Base-by-base conservation (phyloP, 2,329 filamentous ascomycete genomes). In the Fusarium albidum region DNA sequence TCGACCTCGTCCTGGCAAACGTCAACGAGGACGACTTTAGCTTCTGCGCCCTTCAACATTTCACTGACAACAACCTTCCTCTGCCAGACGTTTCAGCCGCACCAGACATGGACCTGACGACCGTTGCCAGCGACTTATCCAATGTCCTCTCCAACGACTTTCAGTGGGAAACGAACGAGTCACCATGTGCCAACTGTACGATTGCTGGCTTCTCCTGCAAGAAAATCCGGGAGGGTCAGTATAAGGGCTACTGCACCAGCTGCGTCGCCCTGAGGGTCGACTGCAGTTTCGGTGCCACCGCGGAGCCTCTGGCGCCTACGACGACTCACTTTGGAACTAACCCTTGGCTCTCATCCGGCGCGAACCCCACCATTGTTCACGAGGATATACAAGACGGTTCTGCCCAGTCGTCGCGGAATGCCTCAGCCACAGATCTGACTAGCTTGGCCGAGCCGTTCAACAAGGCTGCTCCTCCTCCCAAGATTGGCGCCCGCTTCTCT, bases 401-500 rank as follows among this genome's bases (percentile, higher is more conserved):
- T 32, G 55, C 59, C 3, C 59, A 57, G 41, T 65, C 68, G 3
- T 60, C 61, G 5, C 59, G 62, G 15, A 69, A 63, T 21, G 57
- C 64, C 5, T 68, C 69, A 9, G 56, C 57, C 26, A 49, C 65
- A 4, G 72, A 72, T 35, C 39, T 73, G n/a, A 51, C 65, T 26
- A 67, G 62, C 18, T 21, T 68, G 34, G 63, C 63, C 10, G 66
- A 64, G 42, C 55, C 49, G n/a, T 38, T 63, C 47, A 42, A 63
- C 29, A 71, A 71, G 32, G 65, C 67, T 5, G 64, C 62, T 3
- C 62, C 69, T 35, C 73, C 65, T 46, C 79, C 87, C 41, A 92
- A 91, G 70, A 85, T 85, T 56, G 89, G 86, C 46, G 85, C 88
- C 43, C 84, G 91, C 12, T 93, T 97, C 73, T 91, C 92, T 5